phyloP scores from a whole-genome alignment of 108 stramenopile species.

The Pseudonitzschia delicatissima region DNA sequence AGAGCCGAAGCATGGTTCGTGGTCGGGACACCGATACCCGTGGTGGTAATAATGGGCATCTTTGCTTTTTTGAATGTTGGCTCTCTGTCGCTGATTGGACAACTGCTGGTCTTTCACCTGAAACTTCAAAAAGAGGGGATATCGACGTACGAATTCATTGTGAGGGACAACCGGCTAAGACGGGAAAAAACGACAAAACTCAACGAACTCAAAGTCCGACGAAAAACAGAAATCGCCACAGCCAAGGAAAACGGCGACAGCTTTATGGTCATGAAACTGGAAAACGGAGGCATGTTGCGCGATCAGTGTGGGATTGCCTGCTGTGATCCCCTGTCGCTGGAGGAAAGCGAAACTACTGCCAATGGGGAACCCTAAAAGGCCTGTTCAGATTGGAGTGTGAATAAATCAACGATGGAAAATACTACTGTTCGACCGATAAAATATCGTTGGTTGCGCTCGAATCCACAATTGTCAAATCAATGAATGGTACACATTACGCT shows the following conservation, averaged over 20 bases:
- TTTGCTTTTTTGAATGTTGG: constrained; percentile 50
- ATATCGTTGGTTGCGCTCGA: no score
- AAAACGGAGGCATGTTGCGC: constrained; percentile 10
- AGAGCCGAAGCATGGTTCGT: constrained; percentile 56
- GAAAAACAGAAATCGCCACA: constrained; percentile 30
- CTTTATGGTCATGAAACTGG: neutral
- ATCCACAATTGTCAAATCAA: no score
- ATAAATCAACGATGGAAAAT: no score
- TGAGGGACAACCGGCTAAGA: constrained; percentile 52
- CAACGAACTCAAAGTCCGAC: constrained; percentile 37
- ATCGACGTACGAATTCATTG: constrained; percentile 90
- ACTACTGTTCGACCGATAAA: no score
- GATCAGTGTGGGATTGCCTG: constrained; percentile 12
- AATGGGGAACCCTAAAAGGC: neutral
- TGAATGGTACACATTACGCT: no score
- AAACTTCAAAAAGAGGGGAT: constrained; percentile 56
- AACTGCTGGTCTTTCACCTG: constrained; percentile 79
- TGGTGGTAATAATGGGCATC: constrained; percentile 39
- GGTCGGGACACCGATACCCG: constrained; percentile 14
- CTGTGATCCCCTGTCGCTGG: constrained; percentile 24
- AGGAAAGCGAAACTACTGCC: neutral
- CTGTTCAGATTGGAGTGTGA: neutral
- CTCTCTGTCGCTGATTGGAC: constrained; percentile 49
- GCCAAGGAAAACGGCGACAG: constrained; percentile 17
- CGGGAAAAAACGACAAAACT: constrained; percentile 41